phyloP scores from a whole-genome alignment of 331 rosid species.

The Rosa hybrid region DNA sequence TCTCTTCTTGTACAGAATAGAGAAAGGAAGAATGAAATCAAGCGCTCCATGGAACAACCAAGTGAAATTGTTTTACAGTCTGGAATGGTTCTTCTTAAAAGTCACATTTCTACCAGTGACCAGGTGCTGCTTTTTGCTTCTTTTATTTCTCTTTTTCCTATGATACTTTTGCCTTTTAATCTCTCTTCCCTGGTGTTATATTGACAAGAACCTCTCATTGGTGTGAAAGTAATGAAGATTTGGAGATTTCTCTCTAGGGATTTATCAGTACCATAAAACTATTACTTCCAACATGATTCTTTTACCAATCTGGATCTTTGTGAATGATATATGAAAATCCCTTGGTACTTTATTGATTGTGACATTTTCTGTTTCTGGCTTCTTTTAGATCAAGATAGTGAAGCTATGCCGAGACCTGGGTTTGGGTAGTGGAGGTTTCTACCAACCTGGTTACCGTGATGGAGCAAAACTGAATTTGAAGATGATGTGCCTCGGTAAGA shows the following conservation, averaged over 20 bases:
- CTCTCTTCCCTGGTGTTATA: not conserved
- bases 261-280: not conserved
- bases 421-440: constrained; percentile 73
- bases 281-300: not conserved
- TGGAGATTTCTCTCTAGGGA: not conserved
- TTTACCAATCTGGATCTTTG: not conserved
- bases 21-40: constrained; percentile 43
- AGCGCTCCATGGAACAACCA: constrained; percentile 11
- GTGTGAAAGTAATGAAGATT: not conserved
- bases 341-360: not conserved
- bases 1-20: constrained; percentile 38
- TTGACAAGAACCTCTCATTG: no score
- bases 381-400: constrained; percentile 46
- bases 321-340: not conserved
- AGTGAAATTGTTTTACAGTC: constrained; percentile 24
- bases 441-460: constrained; percentile 70
- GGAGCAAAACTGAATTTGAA: constrained; percentile 54
- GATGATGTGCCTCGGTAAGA: constrained; percentile 93
- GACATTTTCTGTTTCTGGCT: not conserved
- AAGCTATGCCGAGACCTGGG: constrained; percentile 57
- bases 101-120: constrained; percentile 36
- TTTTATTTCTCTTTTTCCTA: not conserved
- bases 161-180: not conserved
- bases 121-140: constrained; percentile 45
- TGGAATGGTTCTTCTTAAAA: constrained; percentile 68